Conservation (phyloP, 1,139 yeast genomes). For the Pichia sp. region DNA sequence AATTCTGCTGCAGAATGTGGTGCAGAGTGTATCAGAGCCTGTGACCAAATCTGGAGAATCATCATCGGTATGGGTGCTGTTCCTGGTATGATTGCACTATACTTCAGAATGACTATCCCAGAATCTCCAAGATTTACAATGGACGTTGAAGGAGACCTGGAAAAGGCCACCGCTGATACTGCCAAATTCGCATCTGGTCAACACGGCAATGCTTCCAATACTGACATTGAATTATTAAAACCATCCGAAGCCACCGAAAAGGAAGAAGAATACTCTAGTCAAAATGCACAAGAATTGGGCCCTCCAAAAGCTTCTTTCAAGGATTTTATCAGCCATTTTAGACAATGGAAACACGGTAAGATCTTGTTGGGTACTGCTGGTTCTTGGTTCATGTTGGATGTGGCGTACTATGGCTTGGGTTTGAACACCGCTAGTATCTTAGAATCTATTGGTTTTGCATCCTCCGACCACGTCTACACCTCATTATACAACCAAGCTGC, state of each 20-base stretch:
- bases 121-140: conserved; percentile 87
- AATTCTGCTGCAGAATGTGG: conserved; percentile 54
- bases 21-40: conserved; percentile 57
- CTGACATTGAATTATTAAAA: conserved; percentile 26
- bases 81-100: conserved; percentile 78
- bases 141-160: conserved; percentile 59
- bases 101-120: conserved; percentile 88
- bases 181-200: conserved; percentile 45
- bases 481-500: conserved; percentile 72
- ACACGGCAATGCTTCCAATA: conserved; percentile 42
- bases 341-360: conserved; percentile 85
- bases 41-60: conserved; percentile 93
- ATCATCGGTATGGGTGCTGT: conserved; percentile 83
- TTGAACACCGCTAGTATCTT: conserved; percentile 77
- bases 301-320: conserved; percentile 55
- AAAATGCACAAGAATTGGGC: background rate
- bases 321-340: conserved; percentile 68
- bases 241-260: conserved; percentile 34
- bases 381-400: conserved; percentile 94
- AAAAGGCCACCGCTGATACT: conserved; percentile 57
- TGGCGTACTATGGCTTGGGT: conserved; percentile 89
- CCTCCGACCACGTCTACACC: conserved; percentile 56
- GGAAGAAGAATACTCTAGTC: conserved; percentile 7
- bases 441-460: conserved; percentile 78
- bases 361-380: conserved; percentile 90